Conservation (phyloP, 116 monocot species). For the Phalaenopsis hybrid region DNA sequence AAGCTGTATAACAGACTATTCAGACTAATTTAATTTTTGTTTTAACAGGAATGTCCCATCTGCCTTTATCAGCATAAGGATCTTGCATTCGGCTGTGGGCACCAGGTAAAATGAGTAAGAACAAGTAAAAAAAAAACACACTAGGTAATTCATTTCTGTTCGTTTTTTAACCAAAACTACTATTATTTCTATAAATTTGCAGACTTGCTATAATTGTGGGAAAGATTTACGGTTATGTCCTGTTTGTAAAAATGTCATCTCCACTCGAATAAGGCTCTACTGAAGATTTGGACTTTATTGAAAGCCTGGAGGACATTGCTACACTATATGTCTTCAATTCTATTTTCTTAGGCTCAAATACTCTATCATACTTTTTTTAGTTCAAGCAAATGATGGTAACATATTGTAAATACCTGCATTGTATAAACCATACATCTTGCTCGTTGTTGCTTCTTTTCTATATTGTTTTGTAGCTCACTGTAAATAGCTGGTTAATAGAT, state of each 20-base stretch:
- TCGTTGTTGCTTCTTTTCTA: not conserved
- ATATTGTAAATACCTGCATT: not conserved
- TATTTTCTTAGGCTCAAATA: not conserved
- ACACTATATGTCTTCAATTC: not conserved
- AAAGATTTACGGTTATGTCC: slow-evolving; percentile 9
- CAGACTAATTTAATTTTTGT: not conserved
- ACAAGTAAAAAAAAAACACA: not conserved
- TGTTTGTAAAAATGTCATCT: not conserved
- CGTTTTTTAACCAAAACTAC: not conserved
- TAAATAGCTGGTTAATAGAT: not conserved
- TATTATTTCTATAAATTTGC: not conserved
- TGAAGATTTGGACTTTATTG: not conserved
- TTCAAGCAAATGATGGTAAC: not conserved
- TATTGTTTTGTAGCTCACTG: not conserved
- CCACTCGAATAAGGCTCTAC: slow-evolving; percentile 7
- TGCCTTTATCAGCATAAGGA: slow-evolving; percentile 40
- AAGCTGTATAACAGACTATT: not conserved
- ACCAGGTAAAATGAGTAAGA: slow-evolving; percentile 31
- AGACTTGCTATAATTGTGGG: slow-evolving; percentile 7
- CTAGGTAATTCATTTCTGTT: not conserved
- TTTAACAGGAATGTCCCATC: slow-evolving; percentile 43
- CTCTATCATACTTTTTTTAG: not conserved
- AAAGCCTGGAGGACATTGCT: not conserved
- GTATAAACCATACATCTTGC: not conserved
- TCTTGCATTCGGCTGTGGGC: slow-evolving; percentile 61